Percentiles rank a stretch among this genome's conserved stretches.
phyloP scores from a whole-genome alignment of 768 basidiomycete species.

The Podaxis carcinomalis region DNA sequence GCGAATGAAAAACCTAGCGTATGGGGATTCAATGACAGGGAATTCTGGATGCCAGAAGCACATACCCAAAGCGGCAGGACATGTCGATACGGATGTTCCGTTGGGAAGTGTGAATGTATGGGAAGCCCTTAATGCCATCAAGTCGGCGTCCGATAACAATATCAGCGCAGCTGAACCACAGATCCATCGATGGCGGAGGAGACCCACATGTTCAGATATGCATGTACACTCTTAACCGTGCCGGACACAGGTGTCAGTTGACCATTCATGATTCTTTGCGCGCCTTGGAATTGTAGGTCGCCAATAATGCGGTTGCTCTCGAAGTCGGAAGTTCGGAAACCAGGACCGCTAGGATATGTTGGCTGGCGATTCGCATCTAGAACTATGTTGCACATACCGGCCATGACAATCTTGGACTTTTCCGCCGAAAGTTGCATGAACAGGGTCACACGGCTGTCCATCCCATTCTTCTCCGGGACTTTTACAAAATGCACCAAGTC shows the following conservation, averaged over 20 bases:
- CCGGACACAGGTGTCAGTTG: constrained; percentile 48
- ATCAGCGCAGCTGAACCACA: neutral
- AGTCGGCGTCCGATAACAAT: neutral
- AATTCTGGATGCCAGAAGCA: constrained; percentile 3
- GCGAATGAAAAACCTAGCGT: constrained; percentile 66
- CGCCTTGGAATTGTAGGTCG: constrained; percentile 63
- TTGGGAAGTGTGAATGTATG: constrained; percentile 62
- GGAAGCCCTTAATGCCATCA: constrained; percentile 41
- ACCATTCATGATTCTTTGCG: constrained; percentile 57
- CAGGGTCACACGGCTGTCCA: constrained; percentile 63
- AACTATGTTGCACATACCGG: constrained; percentile 34
- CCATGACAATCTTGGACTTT: constrained; percentile 66
- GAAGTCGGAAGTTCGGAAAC: constrained; percentile 71
- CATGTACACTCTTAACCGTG: constrained; percentile 65
- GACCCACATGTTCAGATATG: constrained; percentile 64
- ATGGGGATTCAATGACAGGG: constrained; percentile 5
- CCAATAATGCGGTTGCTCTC: constrained; percentile 74
- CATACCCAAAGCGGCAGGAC: constrained; percentile 75
- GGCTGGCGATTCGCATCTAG: neutral
- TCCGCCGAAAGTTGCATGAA: constrained; percentile 74
- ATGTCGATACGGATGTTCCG: constrained; percentile 65
- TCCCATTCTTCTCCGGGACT: constrained; percentile 66
- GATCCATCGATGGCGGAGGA: neutral
- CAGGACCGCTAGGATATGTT: constrained; percentile 53
- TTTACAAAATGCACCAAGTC: constrained; percentile 74